These are phyloP conservation scores for Thielaviopsis euricoi DNA, from an alignment of 2,329 filamentous ascomycete genomes.

Conservation along the genomic window DNA sequence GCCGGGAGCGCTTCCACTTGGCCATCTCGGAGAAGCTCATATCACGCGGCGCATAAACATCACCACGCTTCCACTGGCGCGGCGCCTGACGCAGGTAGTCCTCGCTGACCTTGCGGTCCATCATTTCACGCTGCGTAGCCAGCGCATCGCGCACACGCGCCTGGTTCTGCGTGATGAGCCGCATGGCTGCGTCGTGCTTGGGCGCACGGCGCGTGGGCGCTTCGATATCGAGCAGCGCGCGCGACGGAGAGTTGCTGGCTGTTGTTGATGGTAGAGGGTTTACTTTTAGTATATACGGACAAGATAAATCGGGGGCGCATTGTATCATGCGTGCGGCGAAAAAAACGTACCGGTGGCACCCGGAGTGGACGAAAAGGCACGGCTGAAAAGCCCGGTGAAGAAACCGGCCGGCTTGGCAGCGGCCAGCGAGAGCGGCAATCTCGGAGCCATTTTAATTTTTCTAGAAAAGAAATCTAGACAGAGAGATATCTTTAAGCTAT, in stretches of 20 bases:
- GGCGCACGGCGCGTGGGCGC: constrained; percentile 14
- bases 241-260: constrained; percentile 12
- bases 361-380: constrained; percentile 5
- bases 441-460: constrained; percentile 1
- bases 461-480: not conserved
- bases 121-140: constrained; percentile 15
- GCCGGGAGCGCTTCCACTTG: constrained; percentile 55
- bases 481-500: not conserved
- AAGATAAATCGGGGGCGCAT: too few relatives aligned
- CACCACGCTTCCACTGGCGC: constrained; percentile 58
- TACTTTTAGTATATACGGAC: too few relatives aligned
- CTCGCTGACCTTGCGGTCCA: constrained; percentile 22
- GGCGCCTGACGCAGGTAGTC: constrained; percentile 48
- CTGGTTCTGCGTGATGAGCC: constrained; percentile 13
- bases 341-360: not conserved
- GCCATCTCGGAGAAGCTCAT: constrained; percentile 59
- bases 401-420: constrained; percentile 3
- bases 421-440: constrained; percentile 1
- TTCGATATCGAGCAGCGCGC: constrained; percentile 10
- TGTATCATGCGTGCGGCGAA: too few relatives aligned
- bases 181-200: constrained; percentile 10
- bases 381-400: constrained; percentile 2
- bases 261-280: not conserved
- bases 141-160: constrained; percentile 11
- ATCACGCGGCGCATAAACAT: constrained; percentile 85